Base-by-base conservation (phyloP, 2,329 filamentous ascomycete species). In the Trichoderma simmonsii region DNA sequence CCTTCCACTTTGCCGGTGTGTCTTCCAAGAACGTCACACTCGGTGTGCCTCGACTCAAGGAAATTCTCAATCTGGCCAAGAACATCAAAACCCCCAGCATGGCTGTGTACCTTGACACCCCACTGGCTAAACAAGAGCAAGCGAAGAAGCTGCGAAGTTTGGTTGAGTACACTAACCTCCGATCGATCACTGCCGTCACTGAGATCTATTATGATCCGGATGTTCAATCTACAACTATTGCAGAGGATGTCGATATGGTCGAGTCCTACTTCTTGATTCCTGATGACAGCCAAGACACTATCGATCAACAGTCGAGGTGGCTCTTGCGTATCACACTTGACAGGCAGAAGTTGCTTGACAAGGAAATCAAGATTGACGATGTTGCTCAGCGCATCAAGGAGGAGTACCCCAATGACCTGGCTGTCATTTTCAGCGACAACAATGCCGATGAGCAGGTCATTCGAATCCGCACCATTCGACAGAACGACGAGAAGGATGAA, bases 1-100 rank as follows among this genome's bases (percentile, higher is more conserved):
- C 96, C 28, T 99, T 99, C 92, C 96, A 99, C 87, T 99, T 99
- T 82, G 95, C 96, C 82, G 96, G 96, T 97, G 94, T 99, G 73
- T 97, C 97, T 48, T 97, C 95, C 28, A 99, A 99, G 91, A 99
- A 99, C 87, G 95, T 99, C 70, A 99, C 96, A 0, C 91, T 99
- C 63, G 96, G 96, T 94, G 96, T 99, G 57, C 96, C 96, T 57
- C 95, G 96, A 90, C 89, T 99, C 64, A 99, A 99, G 88, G 96
- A 99, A 85, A 99, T 99, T 90, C 88, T 99, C 72, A 99, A 99
- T 81, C 91, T 99, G 72, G 96, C 97, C 0, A 95, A 92, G 77
- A 97, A 98, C 83, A 98, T 99, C 86, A 99, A 98, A 87, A 99
- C 96, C 0, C 96, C 96, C 2, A 95, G 94, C 66, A 98, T 99